Base-by-base conservation (phyloP, 2,329 filamentous ascomycete species). In the Aspergillus sp. region DNA sequence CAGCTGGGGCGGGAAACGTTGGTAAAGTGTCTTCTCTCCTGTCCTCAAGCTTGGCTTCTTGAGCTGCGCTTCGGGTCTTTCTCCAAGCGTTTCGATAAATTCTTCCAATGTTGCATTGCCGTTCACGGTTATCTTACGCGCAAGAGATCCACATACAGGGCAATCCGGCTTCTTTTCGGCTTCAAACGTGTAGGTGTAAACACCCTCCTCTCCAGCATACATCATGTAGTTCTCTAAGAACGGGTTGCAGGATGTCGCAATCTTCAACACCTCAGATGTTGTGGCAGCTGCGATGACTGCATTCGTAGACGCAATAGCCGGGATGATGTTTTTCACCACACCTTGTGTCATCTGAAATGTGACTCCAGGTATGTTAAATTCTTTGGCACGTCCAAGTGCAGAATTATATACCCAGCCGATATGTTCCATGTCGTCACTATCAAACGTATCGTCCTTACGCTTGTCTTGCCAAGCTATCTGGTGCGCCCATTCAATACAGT, bases 291-390 rank as follows among this genome's bases (percentile, higher is more conserved):
- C 95, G 63, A 99, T 90, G 67, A 99, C 95, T 57, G 95, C 93
- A 72, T 99, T 99, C 6, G 95, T 99, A 1, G 92, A 96, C 17
- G 95, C 95, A 69, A 99, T 99, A 27, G 95, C 96, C 0, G 95
- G 95, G 61, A 99, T 99, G 75, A 99, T 99, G 76, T 99, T 99
- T 77, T 99, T 99, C 68, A 99, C 91, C 2, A 98, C 96, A 56
- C 95, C 96, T 73, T 99, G 95, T 0, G 96, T 97, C 74, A 97
- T 87, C 6, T 90, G 89, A 75, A 99, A 99, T 1, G 95, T 98
- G 57, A 99, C 91, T 8, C 95, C 96, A 0, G 86, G 75, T 66
- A 99, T 99, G 67, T 90, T 88, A 78, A 96, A 99, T 70, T 99
- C 90, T 57, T 87, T 75, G 0, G 95, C 92, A 37, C 95, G 90